A percentile compares a stretch with the other conserved stretches of the same genome.
phyloP scores from a whole-genome alignment of 2,329 filamentous ascomycete genomes.

The Aspergillus calidoustus region DNA sequence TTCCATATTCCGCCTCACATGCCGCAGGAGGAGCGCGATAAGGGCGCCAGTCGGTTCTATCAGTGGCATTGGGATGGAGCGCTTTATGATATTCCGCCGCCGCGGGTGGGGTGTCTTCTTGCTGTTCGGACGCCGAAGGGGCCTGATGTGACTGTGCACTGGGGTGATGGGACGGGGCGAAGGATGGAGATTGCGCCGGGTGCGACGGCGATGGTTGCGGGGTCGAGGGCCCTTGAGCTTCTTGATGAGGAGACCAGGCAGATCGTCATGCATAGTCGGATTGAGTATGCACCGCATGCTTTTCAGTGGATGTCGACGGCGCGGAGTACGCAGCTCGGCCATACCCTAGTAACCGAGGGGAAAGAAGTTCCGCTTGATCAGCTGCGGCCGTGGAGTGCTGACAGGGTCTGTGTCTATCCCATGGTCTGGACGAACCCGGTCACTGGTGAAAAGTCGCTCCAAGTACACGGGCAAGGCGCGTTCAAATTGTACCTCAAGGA shows the following conservation, averaged over 20 bases:
- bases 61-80: conserved; percentile 12
- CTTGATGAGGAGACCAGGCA: background rate
- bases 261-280: conserved; percentile 1
- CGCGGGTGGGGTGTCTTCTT: conserved; percentile 3
- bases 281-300: conserved; percentile 8
- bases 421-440: conserved; percentile 9
- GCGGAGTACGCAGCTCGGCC: conserved; percentile 2
- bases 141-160: conserved; percentile 4
- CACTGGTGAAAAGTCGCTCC: conserved; percentile 3
- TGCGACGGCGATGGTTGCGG: conserved; percentile 5
- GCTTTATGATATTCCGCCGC: conserved; percentile 4
- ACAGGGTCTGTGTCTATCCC: conserved; percentile 6
- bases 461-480: conserved; percentile 2
- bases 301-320: conserved; percentile 10
- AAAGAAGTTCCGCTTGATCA: conserved; percentile 1
- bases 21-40: background rate
- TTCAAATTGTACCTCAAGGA: conserved; percentile 1
- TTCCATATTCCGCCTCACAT: conserved; percentile 8
- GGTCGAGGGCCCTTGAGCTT: conserved; percentile 1
- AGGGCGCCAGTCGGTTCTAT: conserved; percentile 6
- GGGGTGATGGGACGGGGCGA: conserved; percentile 6
- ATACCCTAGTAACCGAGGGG: conserved; percentile 3
- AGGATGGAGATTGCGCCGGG: conserved; percentile 6
- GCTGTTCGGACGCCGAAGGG: conserved; percentile 7
- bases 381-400: background rate